Percentiles rank a stretch among this genome's conserved stretches.
Conservation (phyloP, 73 alveolate species). For the Tetrahymena malaccensis region DNA sequence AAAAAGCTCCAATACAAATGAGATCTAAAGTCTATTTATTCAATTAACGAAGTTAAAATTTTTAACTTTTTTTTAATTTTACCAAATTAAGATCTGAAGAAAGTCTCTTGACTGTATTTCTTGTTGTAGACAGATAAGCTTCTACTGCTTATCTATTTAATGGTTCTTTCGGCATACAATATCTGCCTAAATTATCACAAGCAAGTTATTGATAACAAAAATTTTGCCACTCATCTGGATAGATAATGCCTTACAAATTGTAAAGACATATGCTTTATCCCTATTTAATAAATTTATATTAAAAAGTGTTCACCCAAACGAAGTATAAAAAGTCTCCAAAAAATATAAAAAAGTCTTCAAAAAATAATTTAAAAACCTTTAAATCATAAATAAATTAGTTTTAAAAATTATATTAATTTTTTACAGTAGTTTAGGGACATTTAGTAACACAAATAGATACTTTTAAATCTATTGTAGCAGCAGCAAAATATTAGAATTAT, state of each 20-base stretch:
- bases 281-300: not conserved
- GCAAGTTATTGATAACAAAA: conserved; percentile 15
- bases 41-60: not conserved
- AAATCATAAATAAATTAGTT: too few relatives aligned
- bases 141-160: conserved; percentile 10
- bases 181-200: conserved; percentile 23
- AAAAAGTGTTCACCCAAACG: not conserved
- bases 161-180: conserved; percentile 43
- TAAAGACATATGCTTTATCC: not conserved
- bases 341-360: too few relatives aligned
- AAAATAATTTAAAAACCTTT: too few relatives aligned
- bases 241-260: not conserved
- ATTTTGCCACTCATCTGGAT: not conserved
- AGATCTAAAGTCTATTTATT: not conserved
- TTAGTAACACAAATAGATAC: conserved; percentile 27
- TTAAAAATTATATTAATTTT: not conserved
- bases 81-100: conserved; percentile 18
- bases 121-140: not conserved
- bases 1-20: not conserved
- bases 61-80: not conserved
- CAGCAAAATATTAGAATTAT: conserved; percentile 31
- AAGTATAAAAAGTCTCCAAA: too few relatives aligned
- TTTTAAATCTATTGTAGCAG: conserved; percentile 9
- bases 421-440: conserved; percentile 34
- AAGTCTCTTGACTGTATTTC: conserved; percentile 24